Evolutionary conservation across 495 filamentous ascomycete species (phyloP).

Genomic region (Cairneyella variabilis): DNA sequence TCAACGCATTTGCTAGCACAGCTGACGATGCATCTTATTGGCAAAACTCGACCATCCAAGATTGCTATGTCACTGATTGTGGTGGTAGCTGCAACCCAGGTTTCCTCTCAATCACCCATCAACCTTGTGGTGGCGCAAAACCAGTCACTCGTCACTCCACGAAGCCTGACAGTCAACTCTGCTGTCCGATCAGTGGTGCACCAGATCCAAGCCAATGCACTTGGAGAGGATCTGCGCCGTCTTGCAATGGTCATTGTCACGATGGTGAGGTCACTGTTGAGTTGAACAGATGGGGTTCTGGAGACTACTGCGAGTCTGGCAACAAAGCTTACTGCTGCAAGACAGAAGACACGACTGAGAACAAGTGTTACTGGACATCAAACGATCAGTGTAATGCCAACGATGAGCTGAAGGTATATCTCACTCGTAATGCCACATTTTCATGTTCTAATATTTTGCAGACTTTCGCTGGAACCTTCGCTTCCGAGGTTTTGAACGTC

Average conservation of each 20-base stretch:
- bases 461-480: background rate
- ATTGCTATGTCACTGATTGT: background rate
- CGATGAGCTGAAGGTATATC: no score
- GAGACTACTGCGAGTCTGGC: background rate
- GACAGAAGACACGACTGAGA: background rate
- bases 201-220: background rate
- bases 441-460: no score
- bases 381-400: no score
- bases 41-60: background rate
- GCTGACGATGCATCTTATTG: background rate
- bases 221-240: background rate
- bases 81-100: background rate
- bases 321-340: background rate
- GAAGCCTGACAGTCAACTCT: background rate
- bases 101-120: background rate
- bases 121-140: background rate
- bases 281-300: background rate
- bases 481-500: background rate
- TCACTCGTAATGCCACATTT: no score
- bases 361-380: background rate
- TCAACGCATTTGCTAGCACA: background rate
- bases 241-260: background rate
- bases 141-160: background rate
- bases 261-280: background rate
- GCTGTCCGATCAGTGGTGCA: background rate